A percentile compares a stretch with the other conserved stretches of the same genome.
Conservation (phyloP, 2,329 filamentous ascomycete genomes). For the Daldinia sp. region DNA sequence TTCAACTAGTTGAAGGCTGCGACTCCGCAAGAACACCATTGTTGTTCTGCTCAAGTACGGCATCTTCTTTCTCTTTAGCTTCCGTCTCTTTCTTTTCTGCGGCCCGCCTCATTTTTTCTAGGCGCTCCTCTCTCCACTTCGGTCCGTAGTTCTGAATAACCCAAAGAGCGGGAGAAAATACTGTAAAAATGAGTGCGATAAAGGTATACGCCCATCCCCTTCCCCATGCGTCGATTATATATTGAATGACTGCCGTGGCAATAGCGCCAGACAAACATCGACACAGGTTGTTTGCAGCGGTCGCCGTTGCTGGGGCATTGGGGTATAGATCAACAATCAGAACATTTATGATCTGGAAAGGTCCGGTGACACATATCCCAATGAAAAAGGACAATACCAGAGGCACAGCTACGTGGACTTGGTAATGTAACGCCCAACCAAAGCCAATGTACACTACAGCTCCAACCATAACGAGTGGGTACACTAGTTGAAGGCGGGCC, state of each 20-base stretch:
- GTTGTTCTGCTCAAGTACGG: not conserved
- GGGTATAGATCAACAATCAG: constrained; percentile 71
- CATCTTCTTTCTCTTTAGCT: constrained; percentile 39
- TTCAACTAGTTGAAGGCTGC: constrained; percentile 1
- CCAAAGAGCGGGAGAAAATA: constrained; percentile 58
- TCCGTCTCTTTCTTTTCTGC: constrained; percentile 46
- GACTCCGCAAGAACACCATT: constrained; percentile 7
- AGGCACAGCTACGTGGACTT: constrained; percentile 61
- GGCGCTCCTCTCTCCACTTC: constrained; percentile 60
- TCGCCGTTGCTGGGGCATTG: constrained; percentile 66
- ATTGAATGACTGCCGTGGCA: constrained; percentile 66
- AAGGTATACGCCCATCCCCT: constrained; percentile 70
- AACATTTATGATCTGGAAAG: constrained; percentile 70
- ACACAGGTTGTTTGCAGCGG: constrained; percentile 70
- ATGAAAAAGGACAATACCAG: constrained; percentile 65
- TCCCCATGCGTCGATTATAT: constrained; percentile 65
- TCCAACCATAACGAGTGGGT: constrained; percentile 63
- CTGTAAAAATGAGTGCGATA: constrained; percentile 59
- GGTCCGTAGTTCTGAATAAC: constrained; percentile 59
- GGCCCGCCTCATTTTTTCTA: constrained; percentile 49
- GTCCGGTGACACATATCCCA: constrained; percentile 65
- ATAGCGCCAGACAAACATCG: constrained; percentile 68
- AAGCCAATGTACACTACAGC: constrained; percentile 62
- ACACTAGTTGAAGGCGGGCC: constrained; percentile 62
- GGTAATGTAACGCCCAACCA: constrained; percentile 64